Evolutionary conservation across 305 asterid genomes (phyloP), one percentile per base, ranked within the genome.

Genomic region (Fraxinus floribunda): DNA sequence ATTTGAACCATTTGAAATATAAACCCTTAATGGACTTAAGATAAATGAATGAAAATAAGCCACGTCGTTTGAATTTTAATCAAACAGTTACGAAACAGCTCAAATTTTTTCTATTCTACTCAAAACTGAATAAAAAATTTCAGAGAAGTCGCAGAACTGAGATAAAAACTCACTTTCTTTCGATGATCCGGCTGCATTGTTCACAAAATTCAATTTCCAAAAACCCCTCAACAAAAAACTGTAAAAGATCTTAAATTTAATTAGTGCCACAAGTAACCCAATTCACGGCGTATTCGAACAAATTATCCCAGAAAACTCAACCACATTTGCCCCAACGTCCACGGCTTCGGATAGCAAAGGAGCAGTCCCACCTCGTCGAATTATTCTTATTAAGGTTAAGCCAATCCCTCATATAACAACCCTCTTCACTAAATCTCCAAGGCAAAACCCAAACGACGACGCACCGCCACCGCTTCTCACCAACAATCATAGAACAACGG

Each of bases 261-360:
- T 75, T 76, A 73, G 83, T 78, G 44, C 71, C 83, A 82, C 7
- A n/a, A 80, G 76, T 30, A 79, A 71, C 73, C 78, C 35, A 70
- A 38, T 66, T 49, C 60, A 11, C 75, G 20, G 39, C 15, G 77
- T 70, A 7, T 20, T 78, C 52, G 39, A 44, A 52, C 2, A 38
- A 79, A 82, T 41, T 52, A 55, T 76, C 57, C 71, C 77, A 16
- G 78, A 60, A 34, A 83, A 82, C 44, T 93, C 90, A 90, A 78
- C 98, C 98, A 83, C 98, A 92, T 94, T 93, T 88, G 30, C 94
- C 97, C 97, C 95, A 91, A 29, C 92, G 87, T 32, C 95, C 90
- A 74, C 93, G 88, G 91, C 94, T 90, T 34, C 95, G 91, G 81
- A 91, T 85, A 77, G 88, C 87, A 39, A 90, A 88, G 57, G 91